phyloP scores from a whole-genome alignment of 176 grass and related monocot species.

The Cenchrus americanus region DNA sequence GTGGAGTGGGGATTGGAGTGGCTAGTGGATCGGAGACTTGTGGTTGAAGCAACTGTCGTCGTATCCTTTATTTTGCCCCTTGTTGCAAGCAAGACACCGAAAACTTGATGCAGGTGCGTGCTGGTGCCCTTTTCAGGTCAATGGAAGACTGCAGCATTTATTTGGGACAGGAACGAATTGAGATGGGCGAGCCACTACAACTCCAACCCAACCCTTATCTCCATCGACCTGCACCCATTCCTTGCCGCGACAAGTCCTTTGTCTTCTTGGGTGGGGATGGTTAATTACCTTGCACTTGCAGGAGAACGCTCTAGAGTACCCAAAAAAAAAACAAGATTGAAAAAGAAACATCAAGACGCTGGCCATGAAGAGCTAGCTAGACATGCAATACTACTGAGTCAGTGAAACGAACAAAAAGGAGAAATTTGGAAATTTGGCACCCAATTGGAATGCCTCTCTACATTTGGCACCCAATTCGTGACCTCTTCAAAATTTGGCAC shows the following conservation, averaged over 20 bases:
- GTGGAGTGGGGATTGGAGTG: no score
- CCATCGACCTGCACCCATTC: neutral
- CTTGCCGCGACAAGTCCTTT: neutral
- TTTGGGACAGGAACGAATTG: neutral
- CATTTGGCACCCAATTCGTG: no score
- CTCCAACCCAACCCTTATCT: neutral
- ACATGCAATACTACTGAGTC: no score
- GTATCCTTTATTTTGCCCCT: neutral
- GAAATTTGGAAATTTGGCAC: no score
- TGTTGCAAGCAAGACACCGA: neutral
- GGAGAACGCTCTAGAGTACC: neutral
- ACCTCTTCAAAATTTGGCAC: no score
- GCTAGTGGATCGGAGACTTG: neutral
- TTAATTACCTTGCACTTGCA: neutral
- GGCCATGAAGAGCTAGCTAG: no score
- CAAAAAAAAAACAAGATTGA: no score
- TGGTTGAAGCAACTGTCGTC: conserved; percentile 8
- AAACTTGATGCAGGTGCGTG: neutral
- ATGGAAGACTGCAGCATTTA: neutral
- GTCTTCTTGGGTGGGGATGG: no score
- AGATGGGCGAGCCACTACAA: neutral
- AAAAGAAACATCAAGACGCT: neutral
- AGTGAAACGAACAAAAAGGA: neutral
- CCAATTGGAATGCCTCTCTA: no score
- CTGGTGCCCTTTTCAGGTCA: neutral